phyloP scores from a whole-genome alignment of 805 yeast genomes.

The Ogataea angusta region DNA sequence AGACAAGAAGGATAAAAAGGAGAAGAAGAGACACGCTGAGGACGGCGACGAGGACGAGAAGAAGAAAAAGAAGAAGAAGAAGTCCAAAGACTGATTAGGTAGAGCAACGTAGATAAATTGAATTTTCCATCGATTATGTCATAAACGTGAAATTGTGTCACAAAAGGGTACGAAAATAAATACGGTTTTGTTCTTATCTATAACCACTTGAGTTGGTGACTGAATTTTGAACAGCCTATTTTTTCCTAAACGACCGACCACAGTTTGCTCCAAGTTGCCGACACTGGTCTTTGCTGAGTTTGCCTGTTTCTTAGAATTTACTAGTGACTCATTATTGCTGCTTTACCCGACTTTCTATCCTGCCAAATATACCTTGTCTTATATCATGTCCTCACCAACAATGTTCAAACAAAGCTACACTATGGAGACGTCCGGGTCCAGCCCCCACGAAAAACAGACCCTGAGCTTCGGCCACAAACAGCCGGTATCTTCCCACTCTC shows the following conservation, averaged over 20 bases:
- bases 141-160: conserved; percentile 1
- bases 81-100: conserved; percentile 27
- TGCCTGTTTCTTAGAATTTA: background rate
- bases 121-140: conserved; percentile 6
- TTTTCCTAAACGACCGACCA: too few relatives aligned
- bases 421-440: conserved; percentile 1
- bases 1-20: conserved; percentile 38
- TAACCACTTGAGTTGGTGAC: background rate
- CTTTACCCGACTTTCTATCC: background rate
- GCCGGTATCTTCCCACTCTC: conserved; percentile 3
- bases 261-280: too few relatives aligned
- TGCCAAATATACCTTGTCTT: too few relatives aligned
- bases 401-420: conserved; percentile 13
- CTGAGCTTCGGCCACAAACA: conserved; percentile 1
- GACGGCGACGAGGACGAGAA: conserved; percentile 14
- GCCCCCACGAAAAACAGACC: background rate
- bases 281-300: background rate
- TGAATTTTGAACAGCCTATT: too few relatives aligned
- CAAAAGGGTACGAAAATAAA: background rate
- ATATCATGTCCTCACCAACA: conserved; percentile 15
- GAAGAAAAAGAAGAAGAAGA: conserved; percentile 25
- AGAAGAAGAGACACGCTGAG: conserved; percentile 19
- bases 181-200: conserved; percentile 5
- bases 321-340: background rate
- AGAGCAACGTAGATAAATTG: conserved; percentile 5